Base-by-base conservation (phyloP, 345 rosid species). In the Pistacia integerrima region DNA sequence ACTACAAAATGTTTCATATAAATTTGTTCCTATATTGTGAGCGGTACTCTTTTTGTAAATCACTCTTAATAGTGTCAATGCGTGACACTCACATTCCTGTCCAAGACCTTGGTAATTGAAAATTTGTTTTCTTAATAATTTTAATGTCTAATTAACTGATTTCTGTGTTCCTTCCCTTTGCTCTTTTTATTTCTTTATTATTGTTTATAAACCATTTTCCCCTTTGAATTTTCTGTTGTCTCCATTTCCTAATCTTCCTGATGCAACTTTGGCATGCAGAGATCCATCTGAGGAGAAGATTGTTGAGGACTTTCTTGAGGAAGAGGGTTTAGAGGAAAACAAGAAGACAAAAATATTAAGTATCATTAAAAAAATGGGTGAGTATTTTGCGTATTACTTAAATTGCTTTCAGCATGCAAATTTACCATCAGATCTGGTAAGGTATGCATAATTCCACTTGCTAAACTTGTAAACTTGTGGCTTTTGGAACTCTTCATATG, bases 361-460 rank as follows among this genome's bases (percentile, higher is more conserved):
- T 58, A 88, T 91, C 86, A 87, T 92, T 67, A 83, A 84, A 76
- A 89, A 89, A 75, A 88, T 94, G 97, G 98, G 94, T 90, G 64
- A 74, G 88, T 46, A 28, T 74, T 73, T 18, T 51, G 14, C 4
- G 63, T 76, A 30, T 33, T 54, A 38, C 56, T 12, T 48, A 5
- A 66, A 16, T 67, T 48, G 76, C 54, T 20, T 12, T 25, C 51
- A 33, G 61, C 20, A 30, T 18, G 46, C 8, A 14, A 67, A 0
- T 67, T 59, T 59, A 72, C 65, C 44, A 5, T 59, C 4, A 44
- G 25, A 61, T 49, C 18, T 17, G 76, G 28, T 49, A n/a, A 18
- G 49, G 1, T 16, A 46, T 33, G 69, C 44, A 51, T 33, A n/a
- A 64, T 49, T 18, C 52, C 20, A 36, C 16, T 28, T 2, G 8